Evolutionary conservation across 768 basidiomycete genomes (phyloP), one percentile per base, ranked within the genome.

Genomic region (Coprinopsis cinerea): DNA sequence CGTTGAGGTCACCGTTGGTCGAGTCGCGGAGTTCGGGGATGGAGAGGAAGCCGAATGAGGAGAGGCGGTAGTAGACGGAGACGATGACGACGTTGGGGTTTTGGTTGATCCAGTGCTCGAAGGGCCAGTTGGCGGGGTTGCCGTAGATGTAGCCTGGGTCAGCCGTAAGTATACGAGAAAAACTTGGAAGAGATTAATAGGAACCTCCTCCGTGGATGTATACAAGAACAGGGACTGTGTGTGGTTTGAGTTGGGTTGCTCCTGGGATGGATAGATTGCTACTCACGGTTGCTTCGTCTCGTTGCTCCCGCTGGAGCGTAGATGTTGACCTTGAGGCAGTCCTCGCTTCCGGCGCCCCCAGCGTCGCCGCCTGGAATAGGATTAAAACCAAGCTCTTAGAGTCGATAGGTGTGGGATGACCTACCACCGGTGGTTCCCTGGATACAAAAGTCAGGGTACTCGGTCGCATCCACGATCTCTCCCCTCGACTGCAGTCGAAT

Each of bases 291-390:
- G 52, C 74, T 75, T 1, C 72, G 67, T 22, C 61, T 56, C 27
- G 70, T 75, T 2, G 74, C 71, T 5, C 71, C 70, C 4, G 67
- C 63, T 2, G 83, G 82, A 9, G 78, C 63, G 49, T 83, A 84
- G 11, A 85, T 70, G 58, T 85, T 82, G n/a, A 83, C 65, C 42
- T 83, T 83, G 27, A 85, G 61, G 54, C 81, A 85, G 53, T 84
- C 82, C 63, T 85, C 82, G 36, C 75, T 77, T 10, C 83, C 82
- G 11, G 79, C 79, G 24, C 82, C 81, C 42, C 82, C 81, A 20
- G 75, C 71, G 56, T 81, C 81, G 7, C 76, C 77, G 17, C 40
- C 77, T 81, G 34, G 5, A 53, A 13, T 35, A 22, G 47, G 40
- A 47, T 37, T 25, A 36, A 39, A 23, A 17, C 52, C 30, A 34